Evolutionary conservation across 257 asterid species (phyloP).

Genomic region (Leonotis leonurus): DNA sequence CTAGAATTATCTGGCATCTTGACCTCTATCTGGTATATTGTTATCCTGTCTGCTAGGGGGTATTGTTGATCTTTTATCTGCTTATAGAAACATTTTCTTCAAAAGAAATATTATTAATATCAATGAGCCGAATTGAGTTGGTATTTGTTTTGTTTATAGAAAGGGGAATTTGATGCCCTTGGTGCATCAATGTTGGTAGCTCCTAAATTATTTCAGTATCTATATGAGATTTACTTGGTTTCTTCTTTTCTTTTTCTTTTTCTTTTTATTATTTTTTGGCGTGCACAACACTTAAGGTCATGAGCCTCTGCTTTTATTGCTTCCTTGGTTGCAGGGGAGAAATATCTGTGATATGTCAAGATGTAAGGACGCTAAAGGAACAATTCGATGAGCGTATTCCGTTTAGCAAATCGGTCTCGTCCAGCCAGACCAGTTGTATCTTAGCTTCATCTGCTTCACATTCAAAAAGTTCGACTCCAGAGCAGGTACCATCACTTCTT

Average conservation of each 20-base stretch:
- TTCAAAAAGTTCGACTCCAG: conserved; percentile 31
- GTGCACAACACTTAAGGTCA: not conserved
- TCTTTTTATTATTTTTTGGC: no score
- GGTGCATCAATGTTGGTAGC: not conserved
- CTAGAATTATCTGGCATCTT: not conserved
- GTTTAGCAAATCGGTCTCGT: conserved; percentile 51
- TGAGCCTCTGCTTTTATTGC: not conserved
- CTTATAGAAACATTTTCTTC: not conserved
- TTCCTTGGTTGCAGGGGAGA: conserved; percentile 59
- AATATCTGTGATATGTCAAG: conserved; percentile 71
- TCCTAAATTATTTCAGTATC: not conserved
- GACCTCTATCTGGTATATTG: no score
- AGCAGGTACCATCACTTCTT: conserved; percentile 13
- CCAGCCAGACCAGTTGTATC: conserved; percentile 59
- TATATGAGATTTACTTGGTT: not conserved
- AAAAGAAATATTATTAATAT: not conserved
- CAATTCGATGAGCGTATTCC: conserved; percentile 60
- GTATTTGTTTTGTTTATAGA: no score
- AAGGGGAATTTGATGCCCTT: not conserved
- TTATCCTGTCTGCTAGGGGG: no score
- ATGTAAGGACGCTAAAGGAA: conserved; percentile 59
- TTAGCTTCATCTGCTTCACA: conserved; percentile 62
- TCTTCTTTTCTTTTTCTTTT: no score
- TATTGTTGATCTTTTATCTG: not conserved
- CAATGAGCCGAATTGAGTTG: no score